Base-by-base conservation (phyloP, 2,329 filamentous ascomycete genomes). In the Parascedosporium putredinis region DNA sequence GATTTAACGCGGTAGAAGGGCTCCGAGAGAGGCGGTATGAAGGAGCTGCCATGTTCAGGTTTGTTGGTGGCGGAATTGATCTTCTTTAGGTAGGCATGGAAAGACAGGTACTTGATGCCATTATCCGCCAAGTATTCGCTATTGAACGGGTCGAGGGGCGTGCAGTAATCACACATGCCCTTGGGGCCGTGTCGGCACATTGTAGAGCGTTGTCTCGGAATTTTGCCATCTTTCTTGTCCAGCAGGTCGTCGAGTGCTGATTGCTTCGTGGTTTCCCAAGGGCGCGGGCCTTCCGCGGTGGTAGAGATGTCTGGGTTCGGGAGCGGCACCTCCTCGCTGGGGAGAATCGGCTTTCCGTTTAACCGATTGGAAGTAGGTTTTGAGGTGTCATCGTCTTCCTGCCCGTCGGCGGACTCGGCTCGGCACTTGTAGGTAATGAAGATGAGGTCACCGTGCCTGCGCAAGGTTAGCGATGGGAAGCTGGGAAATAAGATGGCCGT, bases 161-260 rank as follows among this genome's bases (percentile, higher is more conserved):
- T 95, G 70, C 93, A 98, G 68, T 96, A 94, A 68, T 98, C 93
- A 67, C 93, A 98, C 93, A 98, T 98, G 64, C 93, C 93, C 68
- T 95, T 97, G 47, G 86, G 83, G 1, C 91, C 91, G 64, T 98
- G 93, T 54, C 88, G 84, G 70, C 93, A 98, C 89, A 98, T 93
- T 63, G 86, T 87, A 63, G 95, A 88, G 52, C 76, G 76, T 54
- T 78, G 78, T 54, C 90, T 76, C 18, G 80, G 71, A 47, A 96
- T 95, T 70, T 95, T 98, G 56, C 93, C 93, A 73, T 93, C 84
- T 56, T 83, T 77, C 67, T 81, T 88, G 66, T 98, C 93, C 61
- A 98, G 71, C 50, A 78, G 73, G 62, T 98, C 84, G 62, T 98
- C 94, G 8, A 98, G 74, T 2, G 83, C 74, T 2, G 90, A 94